Base-by-base conservation (phyloP, 169 alveolate genomes). In the Eimeria praecox region DNA sequence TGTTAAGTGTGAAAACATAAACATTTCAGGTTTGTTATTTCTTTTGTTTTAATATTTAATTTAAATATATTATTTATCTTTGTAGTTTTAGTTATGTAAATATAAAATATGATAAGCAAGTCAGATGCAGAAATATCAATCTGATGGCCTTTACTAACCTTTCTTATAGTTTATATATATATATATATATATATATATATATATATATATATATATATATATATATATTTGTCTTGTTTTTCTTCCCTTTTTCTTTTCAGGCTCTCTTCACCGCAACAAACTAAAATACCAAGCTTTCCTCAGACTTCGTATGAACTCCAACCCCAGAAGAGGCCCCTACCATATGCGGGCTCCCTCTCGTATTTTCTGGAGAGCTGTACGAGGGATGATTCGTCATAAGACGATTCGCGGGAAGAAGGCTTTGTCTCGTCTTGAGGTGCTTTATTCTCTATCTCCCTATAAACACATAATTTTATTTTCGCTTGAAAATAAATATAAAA, bases 311-410 rank as follows among this genome's bases (percentile, higher is more conserved):
- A 99, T 98, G 97, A 99, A 99, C 97, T 97, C 99, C 73, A 99
- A 99, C 98, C 99, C 99, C 52, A 97, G 96, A 92, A 98, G 98
- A 85, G 99, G 99, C 30, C 99, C 99, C 46, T 97, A 98, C 97
- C 99, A 99, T 98, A 97, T 97, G 97, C 98, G 99, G 94, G 98
- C 99, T 54, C 99, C 99, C 49, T 97, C 99, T 40, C 99, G 98
- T 97, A 98, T 99, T 83, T 98, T 99, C 97, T 99, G 99, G 99
- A 98, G 99, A 97, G 98, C 98, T 83, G 99, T 99, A 87, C 98
- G 99, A 86, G 99, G 99, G 91, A 99, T 99, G 99, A 96, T 99
- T 89, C 99, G 99, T 30, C 99, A 99, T 97, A 99, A 99, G 97
- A 99, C 99, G 42, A 97, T 99, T 94, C 98, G 99, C 92, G 99